Evolutionary conservation across 805 yeast genomes (phyloP).

Genomic region (Zygosaccharomyces lentus): DNA sequence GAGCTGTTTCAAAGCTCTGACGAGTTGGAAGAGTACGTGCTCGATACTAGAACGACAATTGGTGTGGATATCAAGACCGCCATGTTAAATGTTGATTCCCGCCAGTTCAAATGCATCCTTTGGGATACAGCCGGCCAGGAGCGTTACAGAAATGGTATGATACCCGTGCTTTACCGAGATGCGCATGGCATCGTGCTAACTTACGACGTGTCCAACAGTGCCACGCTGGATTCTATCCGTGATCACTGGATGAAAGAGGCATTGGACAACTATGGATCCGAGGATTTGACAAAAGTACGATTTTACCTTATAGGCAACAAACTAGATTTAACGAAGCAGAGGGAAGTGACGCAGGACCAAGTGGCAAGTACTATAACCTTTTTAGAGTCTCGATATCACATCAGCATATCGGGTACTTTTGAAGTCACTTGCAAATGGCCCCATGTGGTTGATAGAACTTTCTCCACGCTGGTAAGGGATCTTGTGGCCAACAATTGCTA

Average conservation of each 20-base stretch:
- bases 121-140: slow-evolving; percentile 55
- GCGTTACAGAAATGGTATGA: slow-evolving; percentile 42
- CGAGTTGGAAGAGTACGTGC: slow-evolving; percentile 32
- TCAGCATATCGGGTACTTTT: slow-evolving; percentile 40
- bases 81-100: slow-evolving; percentile 41
- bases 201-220: slow-evolving; percentile 41
- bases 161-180: slow-evolving; percentile 44
- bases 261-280: slow-evolving; percentile 30
- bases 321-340: slow-evolving; percentile 35
- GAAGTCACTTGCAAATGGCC: slow-evolving; percentile 47
- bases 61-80: slow-evolving; percentile 47
- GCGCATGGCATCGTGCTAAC: slow-evolving; percentile 44
- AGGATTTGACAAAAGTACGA: slow-evolving; percentile 32
- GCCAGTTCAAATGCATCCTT: slow-evolving; percentile 41
- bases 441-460: slow-evolving; percentile 37
- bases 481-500: slow-evolving; percentile 40
- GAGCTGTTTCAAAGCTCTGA: slow-evolving; percentile 23
- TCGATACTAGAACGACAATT: slow-evolving; percentile 40
- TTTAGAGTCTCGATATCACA: slow-evolving; percentile 30
- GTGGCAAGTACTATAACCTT: slow-evolving; percentile 34
- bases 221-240: slow-evolving; percentile 37
- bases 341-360: slow-evolving; percentile 40
- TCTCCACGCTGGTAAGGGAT: slow-evolving; percentile 39
- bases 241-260: slow-evolving; percentile 44
- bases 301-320: slow-evolving; percentile 47